Evolutionary conservation across 306 rosid species (phyloP).

Genomic region (Casuarina glauca): DNA sequence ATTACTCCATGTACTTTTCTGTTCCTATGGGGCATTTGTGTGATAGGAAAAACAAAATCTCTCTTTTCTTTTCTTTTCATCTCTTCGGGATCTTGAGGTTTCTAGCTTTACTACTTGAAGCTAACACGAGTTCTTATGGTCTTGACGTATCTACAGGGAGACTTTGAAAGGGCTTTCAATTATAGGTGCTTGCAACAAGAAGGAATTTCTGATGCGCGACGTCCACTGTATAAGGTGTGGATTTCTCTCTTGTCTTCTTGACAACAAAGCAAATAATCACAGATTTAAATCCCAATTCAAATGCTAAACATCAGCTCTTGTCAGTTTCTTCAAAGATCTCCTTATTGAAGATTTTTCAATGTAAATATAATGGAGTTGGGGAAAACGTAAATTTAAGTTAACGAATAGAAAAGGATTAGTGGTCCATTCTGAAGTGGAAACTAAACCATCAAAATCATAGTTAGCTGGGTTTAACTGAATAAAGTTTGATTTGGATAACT

Average conservation of each 20-base stretch:
- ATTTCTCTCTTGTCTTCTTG: background rate
- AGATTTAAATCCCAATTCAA: background rate
- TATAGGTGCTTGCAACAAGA: constrained; percentile 42
- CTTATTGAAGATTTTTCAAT: background rate
- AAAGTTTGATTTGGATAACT: too few species aligned
- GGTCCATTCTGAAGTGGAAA: too few species aligned
- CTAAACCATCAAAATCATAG: too few species aligned
- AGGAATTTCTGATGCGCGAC: constrained; percentile 52
- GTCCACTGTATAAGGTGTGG: constrained; percentile 52
- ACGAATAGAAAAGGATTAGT: background rate
- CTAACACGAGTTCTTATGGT: background rate
- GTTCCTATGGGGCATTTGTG: too few species aligned
- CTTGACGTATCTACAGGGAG: constrained; percentile 39
- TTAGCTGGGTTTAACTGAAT: too few species aligned
- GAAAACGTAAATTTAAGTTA: too few species aligned
- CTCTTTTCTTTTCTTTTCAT: background rate
- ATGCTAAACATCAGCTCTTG: too few species aligned
- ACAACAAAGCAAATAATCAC: background rate
- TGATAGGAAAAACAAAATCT: too few species aligned
- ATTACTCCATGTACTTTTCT: too few species aligned
- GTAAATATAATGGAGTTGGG: background rate
- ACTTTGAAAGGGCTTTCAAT: constrained; percentile 7
- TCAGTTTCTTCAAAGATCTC: background rate
- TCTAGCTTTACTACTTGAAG: background rate
- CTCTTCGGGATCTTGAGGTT: background rate